These are phyloP conservation scores for Metschnikowia cubensis DNA, from an alignment of 805 yeast species.

Conservation along the genomic window DNA sequence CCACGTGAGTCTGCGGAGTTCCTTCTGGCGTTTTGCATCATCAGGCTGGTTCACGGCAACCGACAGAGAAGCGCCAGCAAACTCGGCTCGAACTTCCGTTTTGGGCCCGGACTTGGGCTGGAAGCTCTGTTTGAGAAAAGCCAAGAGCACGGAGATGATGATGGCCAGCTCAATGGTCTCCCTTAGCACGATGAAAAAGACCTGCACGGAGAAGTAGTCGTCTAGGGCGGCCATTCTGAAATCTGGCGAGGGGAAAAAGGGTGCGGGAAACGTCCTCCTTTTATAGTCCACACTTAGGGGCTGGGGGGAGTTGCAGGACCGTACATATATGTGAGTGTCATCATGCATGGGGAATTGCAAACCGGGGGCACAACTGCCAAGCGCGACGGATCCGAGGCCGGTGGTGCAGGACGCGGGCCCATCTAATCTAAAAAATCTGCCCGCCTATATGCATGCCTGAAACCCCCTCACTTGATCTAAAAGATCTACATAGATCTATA, in stretches of 20 bases:
- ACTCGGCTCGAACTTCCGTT: neutral
- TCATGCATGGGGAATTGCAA: neutral
- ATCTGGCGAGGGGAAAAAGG: neutral
- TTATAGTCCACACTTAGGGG: neutral
- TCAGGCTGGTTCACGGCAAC: neutral
- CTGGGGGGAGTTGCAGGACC: neutral
- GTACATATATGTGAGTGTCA: neutral
- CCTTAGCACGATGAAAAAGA: constrained; percentile 19
- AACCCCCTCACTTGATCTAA: no score
- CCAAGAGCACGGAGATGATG: constrained; percentile 20
- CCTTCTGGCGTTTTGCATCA: constrained; percentile 7
- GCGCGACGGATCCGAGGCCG: neutral
- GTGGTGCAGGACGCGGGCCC: neutral
- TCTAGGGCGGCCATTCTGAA: constrained; percentile 12
- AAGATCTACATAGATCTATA: neutral
- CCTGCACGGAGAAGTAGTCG: constrained; percentile 18
- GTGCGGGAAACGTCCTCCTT: neutral
- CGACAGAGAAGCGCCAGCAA: no score
- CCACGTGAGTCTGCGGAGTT: constrained; percentile 21
- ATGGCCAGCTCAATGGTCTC: constrained; percentile 21
- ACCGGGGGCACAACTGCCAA: neutral
- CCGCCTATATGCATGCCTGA: neutral
- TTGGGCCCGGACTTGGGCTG: neutral
- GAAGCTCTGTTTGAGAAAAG: constrained; percentile 15
- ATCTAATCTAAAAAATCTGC: constrained; percentile 1